Conservation (phyloP, 106 monocot genomes). For the Hemerocallis citrina region DNA sequence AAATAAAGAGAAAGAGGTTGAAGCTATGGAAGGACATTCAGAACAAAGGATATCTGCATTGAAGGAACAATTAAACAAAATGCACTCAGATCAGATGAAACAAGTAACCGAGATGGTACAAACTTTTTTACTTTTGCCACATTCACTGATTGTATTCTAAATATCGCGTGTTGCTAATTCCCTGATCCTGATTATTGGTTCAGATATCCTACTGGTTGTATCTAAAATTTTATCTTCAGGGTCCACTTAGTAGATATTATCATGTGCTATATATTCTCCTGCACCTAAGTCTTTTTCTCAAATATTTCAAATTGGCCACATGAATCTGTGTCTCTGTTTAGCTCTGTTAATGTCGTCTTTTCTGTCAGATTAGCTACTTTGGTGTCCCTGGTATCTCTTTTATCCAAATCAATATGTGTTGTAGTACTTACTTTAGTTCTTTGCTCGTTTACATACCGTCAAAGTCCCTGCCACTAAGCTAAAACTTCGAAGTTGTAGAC, state of each 20-base stretch:
- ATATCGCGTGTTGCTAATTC: not conserved
- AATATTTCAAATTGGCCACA: not conserved
- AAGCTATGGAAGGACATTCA: conserved; percentile 37
- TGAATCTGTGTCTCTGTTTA: too few relatives aligned
- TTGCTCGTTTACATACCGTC: too few relatives aligned
- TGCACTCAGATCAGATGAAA: conserved; percentile 47
- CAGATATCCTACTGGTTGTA: not conserved
- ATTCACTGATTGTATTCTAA: not conserved
- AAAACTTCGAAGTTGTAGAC: too few relatives aligned
- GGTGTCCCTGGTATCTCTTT: too few relatives aligned
- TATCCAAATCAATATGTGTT: too few relatives aligned
- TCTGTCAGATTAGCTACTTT: too few relatives aligned
- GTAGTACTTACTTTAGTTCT: too few relatives aligned
- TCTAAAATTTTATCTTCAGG: not conserved
- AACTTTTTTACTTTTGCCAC: not conserved
- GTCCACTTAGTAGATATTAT: not conserved
- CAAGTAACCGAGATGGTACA: conserved; percentile 63
- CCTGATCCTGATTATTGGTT: not conserved
- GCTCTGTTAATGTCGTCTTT: too few relatives aligned
- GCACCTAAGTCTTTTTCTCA: not conserved
- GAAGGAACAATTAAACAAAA: conserved; percentile 39
- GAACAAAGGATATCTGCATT: conserved; percentile 40
- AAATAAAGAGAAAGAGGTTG: conserved; percentile 37
- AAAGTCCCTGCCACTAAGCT: too few relatives aligned
- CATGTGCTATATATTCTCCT: not conserved